Conservation (phyloP, 345 rosid species). For the Gossypium ekmanianum region DNA sequence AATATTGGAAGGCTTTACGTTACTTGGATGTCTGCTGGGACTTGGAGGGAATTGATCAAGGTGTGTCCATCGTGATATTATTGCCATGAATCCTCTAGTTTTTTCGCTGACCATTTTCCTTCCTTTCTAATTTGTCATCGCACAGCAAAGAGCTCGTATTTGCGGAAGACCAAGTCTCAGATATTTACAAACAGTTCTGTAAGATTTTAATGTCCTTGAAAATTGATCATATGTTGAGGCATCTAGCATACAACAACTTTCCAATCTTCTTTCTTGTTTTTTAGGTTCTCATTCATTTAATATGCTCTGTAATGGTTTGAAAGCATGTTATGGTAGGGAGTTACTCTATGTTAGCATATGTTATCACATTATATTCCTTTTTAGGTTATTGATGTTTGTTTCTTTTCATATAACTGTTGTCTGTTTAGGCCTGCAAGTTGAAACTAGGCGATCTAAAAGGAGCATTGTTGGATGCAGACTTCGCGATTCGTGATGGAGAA, state of each 20-base stretch:
- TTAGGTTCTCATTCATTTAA: not conserved
- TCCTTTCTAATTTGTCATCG: conserved; percentile 14
- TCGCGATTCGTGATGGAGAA: conserved; percentile 59
- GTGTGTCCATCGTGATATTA: conserved; percentile 25
- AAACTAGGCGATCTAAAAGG: conserved; percentile 57
- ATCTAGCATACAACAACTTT: not conserved
- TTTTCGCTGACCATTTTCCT: not conserved
- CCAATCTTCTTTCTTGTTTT: not conserved
- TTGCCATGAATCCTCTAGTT: not conserved
- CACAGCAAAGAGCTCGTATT: conserved; percentile 63
- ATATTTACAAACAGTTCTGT: conserved; percentile 89
- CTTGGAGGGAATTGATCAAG: conserved; percentile 89
- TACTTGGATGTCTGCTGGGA: conserved; percentile 96
- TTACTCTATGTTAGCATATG: not conserved
- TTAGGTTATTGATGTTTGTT: not conserved
- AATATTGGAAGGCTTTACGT: conserved; percentile 87
- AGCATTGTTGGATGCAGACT: conserved; percentile 54
- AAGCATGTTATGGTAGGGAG: not conserved
- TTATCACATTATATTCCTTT: not conserved
- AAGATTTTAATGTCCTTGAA: conserved; percentile 28
- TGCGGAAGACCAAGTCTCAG: conserved; percentile 86
- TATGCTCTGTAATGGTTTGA: not conserved
- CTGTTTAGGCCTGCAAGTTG: conserved; percentile 51
- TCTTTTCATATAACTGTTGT: not conserved
- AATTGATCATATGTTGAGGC: not conserved